Evolutionary conservation across 2,329 filamentous ascomycete species (phyloP).

Genomic region (Fusarium xylarioides): DNA sequence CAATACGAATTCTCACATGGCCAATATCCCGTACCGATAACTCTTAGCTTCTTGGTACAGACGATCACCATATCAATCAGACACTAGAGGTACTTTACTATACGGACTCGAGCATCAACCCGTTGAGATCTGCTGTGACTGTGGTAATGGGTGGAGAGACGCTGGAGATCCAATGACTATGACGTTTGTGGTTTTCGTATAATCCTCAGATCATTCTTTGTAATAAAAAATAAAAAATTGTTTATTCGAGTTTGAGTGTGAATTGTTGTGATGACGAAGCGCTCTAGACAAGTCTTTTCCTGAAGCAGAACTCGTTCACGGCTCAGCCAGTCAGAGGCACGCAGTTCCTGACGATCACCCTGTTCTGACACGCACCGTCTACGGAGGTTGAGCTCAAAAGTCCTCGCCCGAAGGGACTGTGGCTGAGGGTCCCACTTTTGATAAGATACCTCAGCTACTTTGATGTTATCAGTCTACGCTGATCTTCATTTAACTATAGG

Average conservation of each 20-base stretch:
- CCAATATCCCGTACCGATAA: constrained; percentile 7
- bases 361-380: constrained; percentile 30
- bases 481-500: too few relatives aligned
- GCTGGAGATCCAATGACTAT: constrained; percentile 7
- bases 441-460: too few relatives aligned
- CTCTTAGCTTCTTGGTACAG: constrained; percentile 8
- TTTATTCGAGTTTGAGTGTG: background rate
- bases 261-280: constrained; percentile 22
- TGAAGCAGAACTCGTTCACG: background rate
- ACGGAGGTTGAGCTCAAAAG: too few relatives aligned
- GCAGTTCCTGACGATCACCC: constrained; percentile 31
- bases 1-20: constrained; percentile 24
- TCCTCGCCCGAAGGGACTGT: too few relatives aligned
- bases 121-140: constrained; percentile 23
- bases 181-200: constrained; percentile 20
- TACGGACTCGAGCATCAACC: constrained; percentile 3
- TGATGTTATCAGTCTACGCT: too few relatives aligned
- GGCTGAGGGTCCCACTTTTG: too few relatives aligned
- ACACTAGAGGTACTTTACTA: background rate
- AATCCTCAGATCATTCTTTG: constrained; percentile 3
- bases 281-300: constrained; percentile 22
- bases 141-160: constrained; percentile 19
- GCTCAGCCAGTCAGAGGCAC: constrained; percentile 16
- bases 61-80: constrained; percentile 1
- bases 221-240: background rate